phyloP scores from a whole-genome alignment of 345 rosid genomes.

The Lumnitzera racemosa region DNA sequence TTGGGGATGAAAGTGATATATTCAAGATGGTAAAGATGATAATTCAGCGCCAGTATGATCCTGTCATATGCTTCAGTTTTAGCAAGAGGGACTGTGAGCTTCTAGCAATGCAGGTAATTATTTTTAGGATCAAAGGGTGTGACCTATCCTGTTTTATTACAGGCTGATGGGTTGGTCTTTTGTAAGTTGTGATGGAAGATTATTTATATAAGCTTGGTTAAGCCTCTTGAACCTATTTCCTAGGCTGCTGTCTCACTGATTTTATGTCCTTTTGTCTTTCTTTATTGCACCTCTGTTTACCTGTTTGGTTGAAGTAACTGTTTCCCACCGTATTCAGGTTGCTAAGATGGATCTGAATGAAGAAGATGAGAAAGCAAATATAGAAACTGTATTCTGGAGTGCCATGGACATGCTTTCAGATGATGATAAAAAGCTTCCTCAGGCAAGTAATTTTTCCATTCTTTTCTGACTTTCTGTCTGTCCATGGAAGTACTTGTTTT shows the following conservation, averaged over 20 bases:
- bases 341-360: slow-evolving; percentile 89
- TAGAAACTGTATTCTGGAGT: slow-evolving; percentile 83
- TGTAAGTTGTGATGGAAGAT: too few relatives aligned
- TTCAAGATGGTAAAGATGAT: slow-evolving; percentile 99
- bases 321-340: slow-evolving; percentile 41
- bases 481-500: not conserved
- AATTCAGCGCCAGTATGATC: slow-evolving; percentile 90
- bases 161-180: too few relatives aligned
- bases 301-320: not conserved
- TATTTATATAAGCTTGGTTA: too few relatives aligned
- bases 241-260: too few relatives aligned
- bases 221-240: too few relatives aligned
- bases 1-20: slow-evolving; percentile 96
- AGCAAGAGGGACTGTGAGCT: slow-evolving; percentile 98
- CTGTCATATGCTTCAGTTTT: slow-evolving; percentile 92
- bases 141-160: too few relatives aligned
- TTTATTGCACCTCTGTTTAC: not conserved
- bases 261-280: not conserved
- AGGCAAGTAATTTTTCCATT: slow-evolving; percentile 53
- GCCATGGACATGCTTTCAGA: slow-evolving; percentile 98
- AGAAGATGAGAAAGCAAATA: slow-evolving; percentile 81
- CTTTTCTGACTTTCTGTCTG: not conserved
- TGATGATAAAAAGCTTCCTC: slow-evolving; percentile 98
- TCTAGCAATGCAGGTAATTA: slow-evolving; percentile 91
- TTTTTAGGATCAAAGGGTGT: not conserved